Evolutionary conservation across 2,329 filamentous ascomycete species (phyloP), one percentile per base, ranked within the genome.

Genomic region (Colletotrichum filicis): DNA sequence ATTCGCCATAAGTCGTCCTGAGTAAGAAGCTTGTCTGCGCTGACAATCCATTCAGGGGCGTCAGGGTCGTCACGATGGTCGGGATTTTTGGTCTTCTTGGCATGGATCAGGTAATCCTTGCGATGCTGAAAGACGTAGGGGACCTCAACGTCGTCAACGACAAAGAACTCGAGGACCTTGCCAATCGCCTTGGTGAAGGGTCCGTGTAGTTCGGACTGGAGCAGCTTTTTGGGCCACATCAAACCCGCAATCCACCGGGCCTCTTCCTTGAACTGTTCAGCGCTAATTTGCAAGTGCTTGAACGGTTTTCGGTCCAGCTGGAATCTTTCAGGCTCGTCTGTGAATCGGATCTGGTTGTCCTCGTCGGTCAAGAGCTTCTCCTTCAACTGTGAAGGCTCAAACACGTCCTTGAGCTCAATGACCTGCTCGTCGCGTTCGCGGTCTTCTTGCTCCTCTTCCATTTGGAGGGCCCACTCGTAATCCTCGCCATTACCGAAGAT

Each of bases 91-190:
- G 89, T 88, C 79, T 94, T 95, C 76, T 92, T 92, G 28, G 94
- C 93, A 79, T 98, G 95, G 69, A 99, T 97, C 56, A 99, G 89
- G 80, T 98, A 99, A 81, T 99, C 97, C 83, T 98, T 98, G 74
- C 97, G 94, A 80, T 99, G 97, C 82, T 98, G 96, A 82, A 98
- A 98, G 77, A 99, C 97, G 82, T 98, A 99, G 0, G 97, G 96
- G 1, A 98, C 95, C 82, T 99, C 97, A 77, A 96, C 95, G 77
- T 97, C 94, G 76, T 98, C 95, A 4, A 96, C 91, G 63, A 98
- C 94, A 83, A 99, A 95, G 80, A 98, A 98, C 78, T 98, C 94
- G 52, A 99, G 88, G 12, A 98, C 95, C 82, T 98, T 97, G 77
- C 92, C 92, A 67, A 99, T 92, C 5, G 96, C 94, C 78, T 94